A percentile compares a stretch with the other conserved stretches of the same genome.
These are phyloP conservation scores for Excoecaria cochinchinensis DNA, from an alignment of 345 rosid species.

Conservation along the genomic window DNA sequence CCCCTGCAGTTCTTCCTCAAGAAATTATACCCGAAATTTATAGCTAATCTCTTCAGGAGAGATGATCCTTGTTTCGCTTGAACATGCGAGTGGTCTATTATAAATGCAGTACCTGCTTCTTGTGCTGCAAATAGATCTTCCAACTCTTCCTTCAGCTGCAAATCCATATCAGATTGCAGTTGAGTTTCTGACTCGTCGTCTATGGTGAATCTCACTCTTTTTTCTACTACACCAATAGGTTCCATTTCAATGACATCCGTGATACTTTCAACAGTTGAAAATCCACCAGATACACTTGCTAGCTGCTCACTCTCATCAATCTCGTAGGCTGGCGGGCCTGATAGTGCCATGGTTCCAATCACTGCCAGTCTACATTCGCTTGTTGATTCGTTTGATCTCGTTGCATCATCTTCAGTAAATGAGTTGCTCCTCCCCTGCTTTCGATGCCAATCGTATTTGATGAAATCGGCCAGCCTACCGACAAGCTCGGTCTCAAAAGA, in stretches of 20 bases:
- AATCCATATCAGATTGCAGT: conserved; percentile 26
- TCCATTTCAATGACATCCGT: conserved; percentile 74
- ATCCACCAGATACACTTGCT: conserved; percentile 68
- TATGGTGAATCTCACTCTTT: conserved; percentile 69
- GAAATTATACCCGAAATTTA: conserved; percentile 80
- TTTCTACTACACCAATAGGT: conserved; percentile 28
- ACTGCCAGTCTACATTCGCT: conserved; percentile 71
- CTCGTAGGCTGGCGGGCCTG: conserved; percentile 49
- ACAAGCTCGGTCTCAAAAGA: conserved; percentile 83
- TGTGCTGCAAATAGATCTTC: conserved; percentile 66
- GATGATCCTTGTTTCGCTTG: conserved; percentile 94
- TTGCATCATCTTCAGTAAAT: conserved; percentile 15
- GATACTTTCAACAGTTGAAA: conserved; percentile 61
- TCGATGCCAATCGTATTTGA: conserved; percentile 64
- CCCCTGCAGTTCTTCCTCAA: conserved; percentile 90
- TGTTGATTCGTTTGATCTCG: conserved; percentile 46
- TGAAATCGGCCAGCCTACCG: conserved; percentile 65
- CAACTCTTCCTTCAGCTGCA: conserved; percentile 57
- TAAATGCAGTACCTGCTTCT: conserved; percentile 84
- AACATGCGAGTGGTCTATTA: conserved; percentile 90
- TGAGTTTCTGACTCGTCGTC: conserved; percentile 47
- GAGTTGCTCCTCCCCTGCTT: conserved; percentile 5
- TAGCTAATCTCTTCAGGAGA: conserved; percentile 67
- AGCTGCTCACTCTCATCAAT: conserved; percentile 60
- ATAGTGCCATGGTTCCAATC: conserved; percentile 56